These are phyloP conservation scores for Suillus hirtellus DNA, from an alignment of 768 basidiomycete genomes.

Conservation along the genomic window DNA sequence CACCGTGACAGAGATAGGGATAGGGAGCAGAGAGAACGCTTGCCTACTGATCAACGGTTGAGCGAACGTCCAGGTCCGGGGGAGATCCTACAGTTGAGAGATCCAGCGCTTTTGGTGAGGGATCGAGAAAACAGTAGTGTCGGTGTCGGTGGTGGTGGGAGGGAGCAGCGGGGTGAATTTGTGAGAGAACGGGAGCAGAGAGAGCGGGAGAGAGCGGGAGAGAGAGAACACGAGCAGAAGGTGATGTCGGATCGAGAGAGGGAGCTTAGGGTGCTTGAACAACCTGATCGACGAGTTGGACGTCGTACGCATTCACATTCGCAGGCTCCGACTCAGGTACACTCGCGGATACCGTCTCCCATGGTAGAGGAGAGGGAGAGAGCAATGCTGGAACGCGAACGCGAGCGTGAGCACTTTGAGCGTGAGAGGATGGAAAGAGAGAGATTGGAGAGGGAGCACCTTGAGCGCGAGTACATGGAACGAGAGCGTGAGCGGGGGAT, in stretches of 20 bases:
- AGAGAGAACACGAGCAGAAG: constrained; percentile 32
- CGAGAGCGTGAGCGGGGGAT: constrained; percentile 24
- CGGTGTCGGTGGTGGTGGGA: constrained; percentile 16
- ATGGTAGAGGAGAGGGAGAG: constrained; percentile 25
- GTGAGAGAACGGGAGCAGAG: constrained; percentile 27
- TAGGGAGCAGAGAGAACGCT: constrained; percentile 23
- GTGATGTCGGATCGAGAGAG: constrained; percentile 26
- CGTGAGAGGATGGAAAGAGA: constrained; percentile 33
- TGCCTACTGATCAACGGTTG: constrained; percentile 21
- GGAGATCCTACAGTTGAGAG: constrained; percentile 7
- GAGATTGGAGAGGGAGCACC: constrained; percentile 35
- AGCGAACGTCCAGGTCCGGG: constrained; percentile 11
- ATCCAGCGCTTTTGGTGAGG: constrained; percentile 4
- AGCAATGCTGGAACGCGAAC: constrained; percentile 23
- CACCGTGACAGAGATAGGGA: constrained; percentile 12
- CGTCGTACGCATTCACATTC: constrained; percentile 3
- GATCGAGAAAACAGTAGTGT: background rate
- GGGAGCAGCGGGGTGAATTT: constrained; percentile 28
- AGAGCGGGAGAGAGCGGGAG: constrained; percentile 23
- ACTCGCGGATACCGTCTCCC: background rate
- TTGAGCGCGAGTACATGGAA: constrained; percentile 31
- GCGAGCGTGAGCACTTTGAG: constrained; percentile 25
- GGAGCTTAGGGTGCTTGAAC: constrained; percentile 15
- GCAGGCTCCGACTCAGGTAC: constrained; percentile 2
- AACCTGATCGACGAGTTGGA: background rate